phyloP scores from a whole-genome alignment of 306 rosid species.

The Castanea sativa region DNA sequence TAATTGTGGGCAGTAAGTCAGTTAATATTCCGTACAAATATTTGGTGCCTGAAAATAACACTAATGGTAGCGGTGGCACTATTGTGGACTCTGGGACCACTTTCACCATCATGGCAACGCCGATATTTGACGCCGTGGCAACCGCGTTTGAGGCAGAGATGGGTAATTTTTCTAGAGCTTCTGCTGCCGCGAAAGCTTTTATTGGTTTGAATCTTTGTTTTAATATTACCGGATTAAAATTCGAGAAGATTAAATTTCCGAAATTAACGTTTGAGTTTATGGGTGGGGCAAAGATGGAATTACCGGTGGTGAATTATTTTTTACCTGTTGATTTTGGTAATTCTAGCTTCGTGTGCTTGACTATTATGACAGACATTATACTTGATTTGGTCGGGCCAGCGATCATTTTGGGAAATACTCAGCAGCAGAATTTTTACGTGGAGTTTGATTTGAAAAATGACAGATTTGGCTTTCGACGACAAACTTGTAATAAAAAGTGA shows the following conservation, averaged over 20 bases:
- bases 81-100: slow-evolving; percentile 85
- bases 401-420: slow-evolving; percentile 66
- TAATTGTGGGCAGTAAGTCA: slow-evolving; percentile 44
- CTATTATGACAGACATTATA: too few species aligned
- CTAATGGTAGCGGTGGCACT: slow-evolving; percentile 70
- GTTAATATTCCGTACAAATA: slow-evolving; percentile 55
- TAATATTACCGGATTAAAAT: slow-evolving; percentile 27
- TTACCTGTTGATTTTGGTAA: slow-evolving; percentile 13
- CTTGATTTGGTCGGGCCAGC: slow-evolving; percentile 49
- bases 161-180: slow-evolving; percentile 51
- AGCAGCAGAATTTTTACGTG: slow-evolving; percentile 71
- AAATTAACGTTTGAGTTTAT: slow-evolving; percentile 57
- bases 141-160: slow-evolving; percentile 52
- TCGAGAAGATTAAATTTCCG: slow-evolving; percentile 34
- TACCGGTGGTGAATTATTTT: slow-evolving; percentile 59
- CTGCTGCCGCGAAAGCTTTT: slow-evolving; percentile 27
- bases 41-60: slow-evolving; percentile 32
- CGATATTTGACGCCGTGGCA: slow-evolving; percentile 49
- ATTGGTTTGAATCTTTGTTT: slow-evolving; percentile 72
- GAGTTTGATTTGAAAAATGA: slow-evolving; percentile 71
- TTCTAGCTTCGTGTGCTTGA: too few species aligned
- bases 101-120: slow-evolving; percentile 65
- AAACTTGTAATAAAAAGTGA: slow-evolving; percentile 30
- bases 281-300: slow-evolving; percentile 76
- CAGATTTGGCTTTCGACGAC: slow-evolving; percentile 61